A percentile compares a stretch with the other conserved stretches of the same genome.
Conservation (phyloP, 805 yeast genomes). For the Scheffersomyces coipomensis region DNA sequence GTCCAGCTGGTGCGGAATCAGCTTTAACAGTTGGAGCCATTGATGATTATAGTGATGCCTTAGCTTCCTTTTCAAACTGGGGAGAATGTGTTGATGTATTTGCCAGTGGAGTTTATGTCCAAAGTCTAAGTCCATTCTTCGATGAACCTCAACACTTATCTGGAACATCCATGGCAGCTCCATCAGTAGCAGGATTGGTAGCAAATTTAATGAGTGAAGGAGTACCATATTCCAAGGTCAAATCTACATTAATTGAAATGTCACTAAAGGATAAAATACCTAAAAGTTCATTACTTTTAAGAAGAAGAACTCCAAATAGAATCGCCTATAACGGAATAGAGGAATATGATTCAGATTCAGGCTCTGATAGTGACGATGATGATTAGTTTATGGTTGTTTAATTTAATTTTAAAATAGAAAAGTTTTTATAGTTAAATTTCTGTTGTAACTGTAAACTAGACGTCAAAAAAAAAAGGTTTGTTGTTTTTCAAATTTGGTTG, state of each 20-base stretch:
- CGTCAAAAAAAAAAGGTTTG: no score
- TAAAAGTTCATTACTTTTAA: constrained; percentile 40
- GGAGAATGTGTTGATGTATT: constrained; percentile 88
- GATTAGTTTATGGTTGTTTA: no score
- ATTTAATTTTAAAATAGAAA: no score
- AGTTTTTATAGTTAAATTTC: no score
- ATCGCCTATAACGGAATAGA: constrained; percentile 40
- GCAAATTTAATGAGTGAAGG: constrained; percentile 58
- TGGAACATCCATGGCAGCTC: constrained; percentile 85
- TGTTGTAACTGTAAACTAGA: no score
- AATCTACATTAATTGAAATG: constrained; percentile 38
- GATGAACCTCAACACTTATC: constrained; percentile 41
- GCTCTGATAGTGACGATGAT: constrained; percentile 3
- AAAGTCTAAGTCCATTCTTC: constrained; percentile 43
- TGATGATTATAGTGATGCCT: constrained; percentile 65
- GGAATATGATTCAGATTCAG: constrained; percentile 3
- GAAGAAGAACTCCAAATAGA: constrained; percentile 60
- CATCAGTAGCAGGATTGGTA: constrained; percentile 65
- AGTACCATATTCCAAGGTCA: constrained; percentile 39
- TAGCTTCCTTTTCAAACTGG: constrained; percentile 87
- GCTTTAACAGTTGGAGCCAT: constrained; percentile 88
- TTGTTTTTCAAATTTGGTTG: no score
- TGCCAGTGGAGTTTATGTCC: constrained; percentile 75
- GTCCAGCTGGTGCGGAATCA: constrained; percentile 76
- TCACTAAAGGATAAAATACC: constrained; percentile 51